phyloP scores from a whole-genome alignment of 306 rosid genomes.

The Dryas octopetala region DNA sequence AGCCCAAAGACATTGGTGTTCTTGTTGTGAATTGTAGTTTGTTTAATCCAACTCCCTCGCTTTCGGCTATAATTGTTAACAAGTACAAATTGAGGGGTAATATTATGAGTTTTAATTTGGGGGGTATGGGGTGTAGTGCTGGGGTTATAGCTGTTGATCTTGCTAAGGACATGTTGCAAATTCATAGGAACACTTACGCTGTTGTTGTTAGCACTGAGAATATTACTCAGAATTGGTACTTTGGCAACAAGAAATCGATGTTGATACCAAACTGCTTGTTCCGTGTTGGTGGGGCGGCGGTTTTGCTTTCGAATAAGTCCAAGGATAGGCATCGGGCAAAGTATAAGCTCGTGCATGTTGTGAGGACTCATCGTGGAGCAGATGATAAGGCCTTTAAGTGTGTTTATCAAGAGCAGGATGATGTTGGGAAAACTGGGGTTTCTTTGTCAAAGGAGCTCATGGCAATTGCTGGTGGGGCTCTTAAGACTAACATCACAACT shows the following conservation, averaged over 20 bases:
- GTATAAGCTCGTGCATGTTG: slow-evolving; percentile 59
- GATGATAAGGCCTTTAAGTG: slow-evolving; percentile 59
- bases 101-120: slow-evolving; percentile 52
- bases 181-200: slow-evolving; percentile 58
- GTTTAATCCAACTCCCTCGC: slow-evolving; percentile 71
- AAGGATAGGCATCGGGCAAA: slow-evolving; percentile 41
- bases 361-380: slow-evolving; percentile 61
- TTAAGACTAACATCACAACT: slow-evolving; percentile 57
- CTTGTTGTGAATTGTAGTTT: slow-evolving; percentile 68
- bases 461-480: slow-evolving; percentile 66
- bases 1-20: slow-evolving; percentile 58
- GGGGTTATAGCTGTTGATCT: slow-evolving; percentile 69
- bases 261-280: slow-evolving; percentile 70
- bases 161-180: slow-evolving; percentile 62
- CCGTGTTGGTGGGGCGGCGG: slow-evolving; percentile 61
- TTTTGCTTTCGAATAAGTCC: slow-evolving; percentile 52
- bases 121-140: slow-evolving; percentile 88
- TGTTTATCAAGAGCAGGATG: slow-evolving; percentile 57
- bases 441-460: slow-evolving; percentile 60
- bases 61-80: slow-evolving; percentile 65
- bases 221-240: slow-evolving; percentile 74
- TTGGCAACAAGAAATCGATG: slow-evolving; percentile 66
- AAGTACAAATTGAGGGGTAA: slow-evolving; percentile 55
- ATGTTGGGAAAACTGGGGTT: slow-evolving; percentile 58
- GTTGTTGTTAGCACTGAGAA: slow-evolving; percentile 78